Evolutionary conservation across 345 rosid species (phyloP), one percentile per base, ranked within the genome.

Genomic region (Salix caprea): DNA sequence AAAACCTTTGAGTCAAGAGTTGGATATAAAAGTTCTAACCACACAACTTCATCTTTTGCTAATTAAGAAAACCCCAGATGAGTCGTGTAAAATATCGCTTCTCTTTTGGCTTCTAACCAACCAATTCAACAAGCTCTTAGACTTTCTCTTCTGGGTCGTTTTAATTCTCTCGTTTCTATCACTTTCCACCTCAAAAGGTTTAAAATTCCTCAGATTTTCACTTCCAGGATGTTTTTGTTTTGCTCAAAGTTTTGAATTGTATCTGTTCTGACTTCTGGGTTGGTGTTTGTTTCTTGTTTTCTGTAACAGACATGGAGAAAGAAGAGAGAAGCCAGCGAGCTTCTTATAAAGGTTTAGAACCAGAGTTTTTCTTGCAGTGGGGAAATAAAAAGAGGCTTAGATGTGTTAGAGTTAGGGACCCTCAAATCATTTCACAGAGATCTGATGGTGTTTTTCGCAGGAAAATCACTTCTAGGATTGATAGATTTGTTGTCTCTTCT

Each of bases 401-500:
- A 87, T 90, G 94, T 78, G 92, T 90, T 10, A 86, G 94, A 84
- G 91, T 87, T 74, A 90, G 88, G 81, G 89, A 85, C 60, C 90
- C 91, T 61, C 85, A 83, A 76, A 75, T 85, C 61, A 54, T 81
- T 75, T 79, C 91, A 26, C 80, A 79, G 54, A 88, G 87, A 84
- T 81, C 88, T 21, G 80, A 82, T 72, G 87, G 88, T 72, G 60
- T 84, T 52, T 76, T 83, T 71, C 82, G 89, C 69, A 73, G 88
- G 69, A 90, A 78, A 82, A 84, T 81, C 81, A 71, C 83, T n/a
- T 84, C 91, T 39, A 82, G 84, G 72, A 76, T 86, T 26, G 88
- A 83, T 69, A 79, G 86, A 69, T 80, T 72, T 66, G 79, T 83
- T 15, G 61, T 87, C 69, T 77, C 80, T 69, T 61, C 83, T 46